Evolutionary conservation across 2,329 filamentous ascomycete species (phyloP), one percentile per base, ranked within the genome.

Genomic region (Beauveria asiatica): DNA sequence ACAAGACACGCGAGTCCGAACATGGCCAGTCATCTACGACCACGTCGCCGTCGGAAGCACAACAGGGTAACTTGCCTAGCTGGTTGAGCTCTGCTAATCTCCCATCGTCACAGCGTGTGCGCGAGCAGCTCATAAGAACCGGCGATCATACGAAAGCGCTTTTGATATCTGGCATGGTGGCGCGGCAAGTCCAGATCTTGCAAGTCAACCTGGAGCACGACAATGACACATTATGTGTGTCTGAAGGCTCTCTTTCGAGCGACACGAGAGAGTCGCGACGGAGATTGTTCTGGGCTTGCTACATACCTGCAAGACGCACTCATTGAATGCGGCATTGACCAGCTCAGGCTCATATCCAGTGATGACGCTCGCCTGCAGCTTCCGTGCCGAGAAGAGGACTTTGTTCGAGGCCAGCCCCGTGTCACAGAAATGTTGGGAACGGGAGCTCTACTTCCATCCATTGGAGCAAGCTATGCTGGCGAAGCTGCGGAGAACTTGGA

Each of bases 301-400:
- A 61, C 33, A 16, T 61, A 61, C 33, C 21, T 61, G 33, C 59
- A 56, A 21, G 59, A 61, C 48, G 59, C 59, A 6, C 48, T 61
- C 21, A 61, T 61, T 8, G 59, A 61, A 19, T 61, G 59, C 52
- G 59, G 59, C n/a, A 61, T 61, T 21, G 59, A 61, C 45, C 59
- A 61, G 52, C 52, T 61, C 44, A 46, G 30, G 33, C 49, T 61
- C 44, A 44, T 61, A 33, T 61, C 51, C 3, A n/a, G 42, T 13
- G 59, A 61, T 3, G 59, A 61, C 46, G 52, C 46, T 17, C 52
- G 42, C 10, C 5, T 57, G 9, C 59, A 57, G 53, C 45, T 61
- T 23, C 59, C 59, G 7, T 61, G 59, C 16, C 52, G 30, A 21
- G 59, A 61, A 33, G 59, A 61, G 17, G 30, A 46, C 41, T 61